Base-by-base conservation (phyloP, 2,329 filamentous ascomycete genomes). In the Penicillium sp. region DNA sequence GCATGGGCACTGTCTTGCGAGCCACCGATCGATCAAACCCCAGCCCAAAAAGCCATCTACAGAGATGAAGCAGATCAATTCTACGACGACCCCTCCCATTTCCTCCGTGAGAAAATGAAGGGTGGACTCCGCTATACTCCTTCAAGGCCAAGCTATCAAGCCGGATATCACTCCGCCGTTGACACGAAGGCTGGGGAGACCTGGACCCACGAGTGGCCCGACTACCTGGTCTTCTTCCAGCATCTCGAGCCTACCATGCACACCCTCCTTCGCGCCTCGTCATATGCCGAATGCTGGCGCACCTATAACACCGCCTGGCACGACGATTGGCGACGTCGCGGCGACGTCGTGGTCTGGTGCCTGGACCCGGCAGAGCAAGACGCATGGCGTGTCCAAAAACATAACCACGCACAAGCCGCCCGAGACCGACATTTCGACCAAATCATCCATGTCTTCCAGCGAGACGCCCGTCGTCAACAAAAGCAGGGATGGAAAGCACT, bases 1-100 rank as follows among this genome's bases (percentile, higher is more conserved):
- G 90, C 89, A 4, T 90, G 90, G 76, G 91, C 90, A 0, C 74
- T 97, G 12, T 86, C 86, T 5, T 98, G 93, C 68, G 90, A 96
- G 58, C 93, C 93, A 1, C 93, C 93, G 0, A 71, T 98, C 9
- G 73, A 84, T 59, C 76, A 90, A 0, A 74, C 77, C 26, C 66
- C 69, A 5, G 58, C 71, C 6, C 79, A 87, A 63, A 82, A 90
- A 37, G 74, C 72, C 1, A 63, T 63, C 2, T 98, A 98, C 68
- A 73, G 85, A 12, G 90, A 96, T 66, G 91, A 98, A 73, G 90
- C 90, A 6, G 90, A 95, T 65, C 78, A 84, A 39, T 98, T 98
- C 73, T 97, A 95, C 69, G 79, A 74, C 8, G 68, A 86, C 51
- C 81, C 84, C 5, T 65, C 55, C 29, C 55, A 54, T 0, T 91